phyloP scores from a whole-genome alignment of 225 moss, liverwort and hornwort genomes.

The Sphagnum contortum region DNA sequence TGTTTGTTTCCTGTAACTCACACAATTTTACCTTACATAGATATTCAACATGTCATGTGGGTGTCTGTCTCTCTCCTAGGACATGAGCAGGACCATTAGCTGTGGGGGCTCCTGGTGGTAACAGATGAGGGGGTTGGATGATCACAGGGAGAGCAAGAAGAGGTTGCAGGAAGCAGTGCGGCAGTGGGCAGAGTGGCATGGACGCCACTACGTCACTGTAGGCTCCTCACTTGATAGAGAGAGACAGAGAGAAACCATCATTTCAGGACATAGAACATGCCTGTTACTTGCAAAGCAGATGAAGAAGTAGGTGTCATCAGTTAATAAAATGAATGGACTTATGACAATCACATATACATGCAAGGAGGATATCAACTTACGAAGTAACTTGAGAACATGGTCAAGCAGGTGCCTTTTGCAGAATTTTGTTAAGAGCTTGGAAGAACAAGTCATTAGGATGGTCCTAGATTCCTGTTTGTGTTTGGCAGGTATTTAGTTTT shows the following conservation, averaged over 20 bases:
- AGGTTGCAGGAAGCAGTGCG: conserved; percentile 65
- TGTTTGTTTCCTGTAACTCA: neutral
- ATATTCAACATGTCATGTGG: too few species aligned
- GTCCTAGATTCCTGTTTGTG: neutral
- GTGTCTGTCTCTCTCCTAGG: too few species aligned
- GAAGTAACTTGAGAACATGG: neutral
- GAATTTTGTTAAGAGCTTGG: neutral
- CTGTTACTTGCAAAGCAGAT: neutral
- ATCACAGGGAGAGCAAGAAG: conserved; percentile 65
- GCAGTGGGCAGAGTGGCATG: conserved; percentile 74
- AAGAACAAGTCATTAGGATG: neutral
- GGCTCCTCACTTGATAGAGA: conserved; percentile 10
- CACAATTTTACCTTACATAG: neutral
- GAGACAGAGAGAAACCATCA: neutral
- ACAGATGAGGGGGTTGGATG: neutral
- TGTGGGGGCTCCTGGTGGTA: neutral
- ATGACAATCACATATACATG: too few species aligned
- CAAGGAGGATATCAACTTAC: too few species aligned
- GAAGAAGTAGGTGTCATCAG: too few species aligned
- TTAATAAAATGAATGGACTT: neutral
- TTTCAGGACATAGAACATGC: neutral
- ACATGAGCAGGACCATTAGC: too few species aligned
- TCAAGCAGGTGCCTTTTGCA: neutral
- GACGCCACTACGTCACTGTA: conserved; percentile 31
- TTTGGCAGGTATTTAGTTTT: neutral